Percentiles rank a stretch among this genome's conserved stretches.
Evolutionary conservation across 2,329 filamentous ascomycete genomes (phyloP).

Genomic region (Pseudogymnoascus sp.): DNA sequence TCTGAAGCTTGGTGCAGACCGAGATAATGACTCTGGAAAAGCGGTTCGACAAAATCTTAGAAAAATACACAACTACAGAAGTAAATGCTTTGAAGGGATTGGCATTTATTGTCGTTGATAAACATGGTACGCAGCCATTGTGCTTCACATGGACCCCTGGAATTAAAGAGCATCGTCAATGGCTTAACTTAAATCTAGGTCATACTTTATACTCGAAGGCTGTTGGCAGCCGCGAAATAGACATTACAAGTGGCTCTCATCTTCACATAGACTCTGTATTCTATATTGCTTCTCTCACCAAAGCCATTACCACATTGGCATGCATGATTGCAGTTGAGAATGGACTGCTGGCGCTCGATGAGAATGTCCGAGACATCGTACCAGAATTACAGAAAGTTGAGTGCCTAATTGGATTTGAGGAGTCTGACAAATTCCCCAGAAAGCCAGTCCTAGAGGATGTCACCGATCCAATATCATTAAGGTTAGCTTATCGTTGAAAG

Average conservation of each 20-base stretch:
- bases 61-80: no score
- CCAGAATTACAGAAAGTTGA: background rate
- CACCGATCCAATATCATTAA: background rate
- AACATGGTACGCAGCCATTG: no score
- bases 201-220: background rate
- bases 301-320: background rate
- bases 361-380: conserved; percentile 2
- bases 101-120: no score
- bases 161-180: no score
- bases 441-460: background rate
- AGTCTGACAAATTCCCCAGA: background rate
- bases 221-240: background rate
- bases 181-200: no score
- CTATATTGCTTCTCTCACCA: conserved; percentile 8
- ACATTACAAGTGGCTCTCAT: background rate
- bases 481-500: background rate
- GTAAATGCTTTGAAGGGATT: no score
- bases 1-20: no score
- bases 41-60: no score
- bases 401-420: conserved; percentile 7
- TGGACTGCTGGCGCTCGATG: background rate
- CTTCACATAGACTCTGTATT: background rate
- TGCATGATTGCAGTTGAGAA: background rate
- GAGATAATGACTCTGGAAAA: no score
- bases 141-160: no score